A percentile compares a stretch with the other conserved stretches of the same genome.
phyloP scores from a whole-genome alignment of 352 stramenopile genomes.

The Globisporangium nagaii region DNA sequence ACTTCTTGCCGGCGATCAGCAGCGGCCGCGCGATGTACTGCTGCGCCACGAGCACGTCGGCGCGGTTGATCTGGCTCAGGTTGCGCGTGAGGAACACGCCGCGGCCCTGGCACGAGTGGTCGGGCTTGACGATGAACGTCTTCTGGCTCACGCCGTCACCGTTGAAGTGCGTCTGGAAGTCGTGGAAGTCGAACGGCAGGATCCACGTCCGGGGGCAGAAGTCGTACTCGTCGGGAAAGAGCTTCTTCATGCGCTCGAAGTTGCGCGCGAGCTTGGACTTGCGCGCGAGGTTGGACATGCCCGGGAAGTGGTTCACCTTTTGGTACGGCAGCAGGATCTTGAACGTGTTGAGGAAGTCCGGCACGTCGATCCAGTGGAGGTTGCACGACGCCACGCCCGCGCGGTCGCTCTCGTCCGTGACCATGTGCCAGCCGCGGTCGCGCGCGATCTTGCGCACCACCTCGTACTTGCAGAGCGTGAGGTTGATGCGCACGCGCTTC shows the following conservation, averaged over 20 bases:
- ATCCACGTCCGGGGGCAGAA: conserved; percentile 97
- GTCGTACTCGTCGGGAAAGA: conserved; percentile 90
- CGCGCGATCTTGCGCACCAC: conserved; percentile 76
- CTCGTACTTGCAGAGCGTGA: conserved; percentile 75
- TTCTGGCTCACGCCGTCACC: conserved; percentile 79
- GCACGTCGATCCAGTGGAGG: conserved; percentile 94
- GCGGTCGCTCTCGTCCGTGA: conserved; percentile 74
- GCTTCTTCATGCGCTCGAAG: conserved; percentile 93
- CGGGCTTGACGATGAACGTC: conserved; percentile 96
- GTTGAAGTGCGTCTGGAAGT: conserved; percentile 92
- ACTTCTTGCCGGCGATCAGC: conserved; percentile 88
- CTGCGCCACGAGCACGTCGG: conserved; percentile 84
- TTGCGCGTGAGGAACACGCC: conserved; percentile 94
- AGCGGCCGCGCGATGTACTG: conserved; percentile 79
- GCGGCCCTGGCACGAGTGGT: conserved; percentile 83
- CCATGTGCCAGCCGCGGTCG: conserved; percentile 66
- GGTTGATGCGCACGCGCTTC: conserved; percentile 61
- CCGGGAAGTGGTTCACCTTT: conserved; percentile 95
- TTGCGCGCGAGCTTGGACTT: conserved; percentile 95
- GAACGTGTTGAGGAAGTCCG: conserved; percentile 89
- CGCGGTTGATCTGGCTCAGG: conserved; percentile 84
- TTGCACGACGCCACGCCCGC: conserved; percentile 72
- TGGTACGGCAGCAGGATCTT: conserved; percentile 89
- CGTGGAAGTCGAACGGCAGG: conserved; percentile 90
- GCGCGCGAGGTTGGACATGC: conserved; percentile 92